A percentile compares a stretch with the other conserved stretches of the same genome.
Conservation (phyloP, 2,329 filamentous ascomycete genomes). For the Calonectria hawksworthii region DNA sequence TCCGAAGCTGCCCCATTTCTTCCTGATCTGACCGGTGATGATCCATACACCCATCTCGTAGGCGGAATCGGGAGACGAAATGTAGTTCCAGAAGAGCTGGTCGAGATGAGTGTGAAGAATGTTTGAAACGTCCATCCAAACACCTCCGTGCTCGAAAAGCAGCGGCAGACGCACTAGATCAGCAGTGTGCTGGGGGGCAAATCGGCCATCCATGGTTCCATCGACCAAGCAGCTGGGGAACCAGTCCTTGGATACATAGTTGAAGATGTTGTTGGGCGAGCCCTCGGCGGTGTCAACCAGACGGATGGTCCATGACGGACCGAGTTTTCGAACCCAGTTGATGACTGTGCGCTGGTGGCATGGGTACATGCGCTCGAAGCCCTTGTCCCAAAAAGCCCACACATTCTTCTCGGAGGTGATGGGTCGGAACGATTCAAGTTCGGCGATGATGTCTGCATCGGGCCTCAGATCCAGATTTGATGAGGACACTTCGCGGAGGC, state of each 20-base stretch:
- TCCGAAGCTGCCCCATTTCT: conserved; percentile 50
- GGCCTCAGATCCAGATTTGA: neutral
- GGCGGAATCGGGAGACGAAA: conserved; percentile 52
- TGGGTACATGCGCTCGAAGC: conserved; percentile 52
- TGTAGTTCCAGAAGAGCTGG: conserved; percentile 57
- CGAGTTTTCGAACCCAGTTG: conserved; percentile 58
- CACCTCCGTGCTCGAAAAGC: conserved; percentile 57
- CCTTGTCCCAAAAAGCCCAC: conserved; percentile 61
- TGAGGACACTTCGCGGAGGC: neutral
- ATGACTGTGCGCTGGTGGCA: conserved; percentile 55
- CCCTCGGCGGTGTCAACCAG: conserved; percentile 52
- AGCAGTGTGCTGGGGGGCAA: conserved; percentile 59
- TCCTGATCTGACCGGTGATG: conserved; percentile 51
- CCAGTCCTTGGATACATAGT: conserved; percentile 24
- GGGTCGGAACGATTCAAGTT: conserved; percentile 33
- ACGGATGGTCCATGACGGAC: conserved; percentile 57
- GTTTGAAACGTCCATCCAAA: conserved; percentile 60
- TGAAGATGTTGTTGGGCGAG: conserved; percentile 43
- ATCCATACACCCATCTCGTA: conserved; percentile 53
- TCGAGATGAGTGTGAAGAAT: conserved; percentile 58
- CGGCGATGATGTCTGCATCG: neutral
- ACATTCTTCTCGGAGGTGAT: conserved; percentile 58
- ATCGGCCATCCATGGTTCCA: conserved; percentile 55
- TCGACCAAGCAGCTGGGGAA: conserved; percentile 42
- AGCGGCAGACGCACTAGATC: conserved; percentile 62